Percentiles rank a stretch among this genome's conserved stretches.
These are phyloP conservation scores for Castanopsis chinensis DNA, from an alignment of 306 rosid genomes.

Conservation along the genomic window DNA sequence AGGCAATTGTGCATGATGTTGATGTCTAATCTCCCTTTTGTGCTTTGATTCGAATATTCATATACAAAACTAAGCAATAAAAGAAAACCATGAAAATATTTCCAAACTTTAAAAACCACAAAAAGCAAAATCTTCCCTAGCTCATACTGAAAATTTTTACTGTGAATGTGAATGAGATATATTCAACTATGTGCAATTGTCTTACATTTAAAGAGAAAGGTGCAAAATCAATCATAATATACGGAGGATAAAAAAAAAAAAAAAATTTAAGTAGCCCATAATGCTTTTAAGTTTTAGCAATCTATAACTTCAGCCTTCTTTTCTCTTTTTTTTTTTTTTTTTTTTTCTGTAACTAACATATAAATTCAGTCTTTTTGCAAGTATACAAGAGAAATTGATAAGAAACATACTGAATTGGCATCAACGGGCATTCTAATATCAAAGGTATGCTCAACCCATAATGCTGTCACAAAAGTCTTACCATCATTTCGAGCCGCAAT, in stretches of 20 bases:
- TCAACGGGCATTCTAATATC: constrained; percentile 67
- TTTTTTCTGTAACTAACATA: neutral
- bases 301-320: too few species aligned
- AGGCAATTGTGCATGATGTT: neutral
- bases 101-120: neutral
- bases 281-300: too few species aligned
- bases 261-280: too few species aligned
- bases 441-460: constrained; percentile 90
- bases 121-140: neutral
- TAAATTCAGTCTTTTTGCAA: neutral
- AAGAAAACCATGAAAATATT: neutral
- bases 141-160: neutral
- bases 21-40: neutral
- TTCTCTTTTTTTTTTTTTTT: too few species aligned
- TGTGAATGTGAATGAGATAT: neutral
- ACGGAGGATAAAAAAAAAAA: too few species aligned
- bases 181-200: neutral
- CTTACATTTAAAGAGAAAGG: too few species aligned
- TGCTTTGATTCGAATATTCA: neutral
- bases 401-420: constrained; percentile 54
- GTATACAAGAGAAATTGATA: neutral
- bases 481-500: constrained; percentile 68
- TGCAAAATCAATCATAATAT: too few species aligned
- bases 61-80: neutral
- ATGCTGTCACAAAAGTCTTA: constrained; percentile 66